Evolutionary conservation across 352 stramenopile species (phyloP), one percentile per base, ranked within the genome.

Genomic region (Blastocystis sp.): DNA sequence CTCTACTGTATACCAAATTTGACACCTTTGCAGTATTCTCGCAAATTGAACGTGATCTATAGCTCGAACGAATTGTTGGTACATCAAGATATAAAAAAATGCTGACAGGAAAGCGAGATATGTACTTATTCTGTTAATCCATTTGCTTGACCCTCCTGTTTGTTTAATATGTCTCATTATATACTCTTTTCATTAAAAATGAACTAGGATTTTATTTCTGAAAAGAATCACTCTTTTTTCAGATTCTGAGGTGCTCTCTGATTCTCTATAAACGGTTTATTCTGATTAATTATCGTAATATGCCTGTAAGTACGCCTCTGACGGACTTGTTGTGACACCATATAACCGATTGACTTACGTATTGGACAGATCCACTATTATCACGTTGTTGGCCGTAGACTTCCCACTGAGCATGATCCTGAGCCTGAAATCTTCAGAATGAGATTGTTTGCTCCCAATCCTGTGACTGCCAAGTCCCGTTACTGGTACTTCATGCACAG

Each of bases 401-500:
- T 70, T 9, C 95, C 95, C 90, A 98, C 97, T 62, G 95, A 98
- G 64, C 97, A 96, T 89, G 95, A 98, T 92, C 95, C 96, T 63
- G 98, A 98, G 93, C 97, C 97, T 87, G 94, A 97, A 89, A 96
- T 97, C 6, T 99, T 98, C 95, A 94, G 97, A 91, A 99, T 99
- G 97, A 95, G 96, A 90, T 93, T 95, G 87, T 98, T 98, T 92
- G 96, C 96, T 45, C 95, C 96, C 75, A 98, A 98, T 93, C 90
- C 94, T 87, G 96, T 99, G 87, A 95, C 98, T 84, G 97, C 97
- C 90, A 98, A 98, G 94, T 99, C 96, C 87, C 97, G 97, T 92
- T 99, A 99, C 94, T 99, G 97, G 97, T 99, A 99, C 94, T 99
- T 99, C 93, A 95, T 99, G 91, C 97, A 98, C 93, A 96, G 99